Conservation (phyloP, 495 filamentous ascomycete species). For the Pyrenula massariospora region DNA sequence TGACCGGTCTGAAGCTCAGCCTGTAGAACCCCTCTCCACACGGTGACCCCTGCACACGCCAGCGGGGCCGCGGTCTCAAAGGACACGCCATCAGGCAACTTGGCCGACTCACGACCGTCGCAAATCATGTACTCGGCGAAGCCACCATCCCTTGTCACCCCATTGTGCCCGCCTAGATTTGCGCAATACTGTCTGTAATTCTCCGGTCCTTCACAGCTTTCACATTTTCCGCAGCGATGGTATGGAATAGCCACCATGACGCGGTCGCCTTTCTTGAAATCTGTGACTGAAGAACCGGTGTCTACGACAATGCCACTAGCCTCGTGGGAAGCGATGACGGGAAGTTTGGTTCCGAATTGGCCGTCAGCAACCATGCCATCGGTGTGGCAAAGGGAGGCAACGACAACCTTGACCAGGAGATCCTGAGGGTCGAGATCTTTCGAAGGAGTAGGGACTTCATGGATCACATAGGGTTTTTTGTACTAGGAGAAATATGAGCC, state of each 20-base stretch:
- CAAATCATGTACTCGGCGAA: slow-evolving; percentile 22
- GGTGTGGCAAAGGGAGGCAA: slow-evolving; percentile 50
- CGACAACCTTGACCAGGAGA: slow-evolving; percentile 44
- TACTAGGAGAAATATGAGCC: slow-evolving; percentile 15
- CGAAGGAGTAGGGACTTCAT: slow-evolving; percentile 32
- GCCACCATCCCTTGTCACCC: slow-evolving; percentile 16
- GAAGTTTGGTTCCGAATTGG: slow-evolving; percentile 26
- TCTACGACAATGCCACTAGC: slow-evolving; percentile 42
- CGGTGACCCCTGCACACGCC: slow-evolving; percentile 23
- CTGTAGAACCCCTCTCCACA: slow-evolving; percentile 35
- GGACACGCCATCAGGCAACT: slow-evolving; percentile 18
- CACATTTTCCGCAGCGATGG: slow-evolving; percentile 34
- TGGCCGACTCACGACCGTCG: slow-evolving; percentile 14
- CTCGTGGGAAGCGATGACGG: slow-evolving; percentile 46
- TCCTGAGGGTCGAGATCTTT: slow-evolving; percentile 29
- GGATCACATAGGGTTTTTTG: slow-evolving; percentile 38
- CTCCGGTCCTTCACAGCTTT: slow-evolving; percentile 32
- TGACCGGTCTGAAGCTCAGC: slow-evolving; percentile 29
- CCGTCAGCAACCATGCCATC: slow-evolving; percentile 40
- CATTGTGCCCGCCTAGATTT: slow-evolving; percentile 13
- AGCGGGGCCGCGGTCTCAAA: slow-evolving; percentile 22
- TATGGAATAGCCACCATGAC: slow-evolving; percentile 36
- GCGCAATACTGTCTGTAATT: slow-evolving; percentile 33
- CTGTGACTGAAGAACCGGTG: slow-evolving; percentile 26
- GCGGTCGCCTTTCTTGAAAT: slow-evolving; percentile 35